These are phyloP conservation scores for Lipomyces anomalus DNA, from an alignment of 805 yeast genomes.

Conservation along the genomic window DNA sequence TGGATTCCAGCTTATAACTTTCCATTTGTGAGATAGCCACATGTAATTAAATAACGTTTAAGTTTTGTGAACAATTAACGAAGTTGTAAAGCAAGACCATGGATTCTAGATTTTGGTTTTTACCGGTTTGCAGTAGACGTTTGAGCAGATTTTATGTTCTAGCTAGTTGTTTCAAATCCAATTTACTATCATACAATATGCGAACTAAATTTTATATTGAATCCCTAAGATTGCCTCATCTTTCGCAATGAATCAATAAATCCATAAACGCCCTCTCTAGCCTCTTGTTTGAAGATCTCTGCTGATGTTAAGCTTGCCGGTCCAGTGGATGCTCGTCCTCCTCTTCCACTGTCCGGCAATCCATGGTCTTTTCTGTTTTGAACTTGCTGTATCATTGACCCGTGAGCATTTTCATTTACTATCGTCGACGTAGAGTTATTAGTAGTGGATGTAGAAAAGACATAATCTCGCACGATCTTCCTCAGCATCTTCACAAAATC, in stretches of 20 bases:
- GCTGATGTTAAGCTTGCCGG: constrained; percentile 11
- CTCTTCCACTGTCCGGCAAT: constrained; percentile 7
- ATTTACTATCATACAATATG: too few species aligned
- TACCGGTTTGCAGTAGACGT: too few species aligned
- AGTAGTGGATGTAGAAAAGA: constrained; percentile 4
- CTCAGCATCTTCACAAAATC: constrained; percentile 15
- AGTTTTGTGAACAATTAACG: too few species aligned
- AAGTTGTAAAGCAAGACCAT: too few species aligned
- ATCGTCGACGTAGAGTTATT: constrained; percentile 5
- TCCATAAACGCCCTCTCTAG: constrained; percentile 19
- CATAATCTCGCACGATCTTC: constrained; percentile 12
- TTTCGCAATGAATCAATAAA: constrained; percentile 18
- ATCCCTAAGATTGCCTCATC: constrained; percentile 17
- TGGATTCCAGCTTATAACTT: too few species aligned
- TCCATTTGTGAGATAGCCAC: too few species aligned
- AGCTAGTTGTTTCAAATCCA: too few species aligned
- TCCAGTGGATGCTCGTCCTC: constrained; percentile 13
- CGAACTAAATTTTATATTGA: too few species aligned
- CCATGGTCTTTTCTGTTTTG: constrained; percentile 4
- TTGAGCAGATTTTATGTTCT: too few species aligned
- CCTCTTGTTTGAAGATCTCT: constrained; percentile 19
- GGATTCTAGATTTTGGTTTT: too few species aligned
- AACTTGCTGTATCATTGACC: background rate
- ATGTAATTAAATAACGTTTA: too few species aligned
- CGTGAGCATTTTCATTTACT: background rate